phyloP scores from a whole-genome alignment of 148 eudicot species.

The Arctostaphylos glauca region DNA sequence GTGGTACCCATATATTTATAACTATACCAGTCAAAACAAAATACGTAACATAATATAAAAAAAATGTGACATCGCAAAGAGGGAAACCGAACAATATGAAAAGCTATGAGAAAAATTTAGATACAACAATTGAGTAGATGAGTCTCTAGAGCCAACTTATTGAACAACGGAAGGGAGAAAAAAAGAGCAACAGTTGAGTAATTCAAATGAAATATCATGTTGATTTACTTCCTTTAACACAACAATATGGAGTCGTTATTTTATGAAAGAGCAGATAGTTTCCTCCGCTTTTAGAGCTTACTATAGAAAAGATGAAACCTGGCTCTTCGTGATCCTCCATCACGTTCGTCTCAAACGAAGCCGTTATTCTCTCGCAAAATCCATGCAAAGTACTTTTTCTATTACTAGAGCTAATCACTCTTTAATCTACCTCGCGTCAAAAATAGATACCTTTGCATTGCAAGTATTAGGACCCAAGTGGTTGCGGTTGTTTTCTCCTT shows the following conservation, averaged over 20 bases:
- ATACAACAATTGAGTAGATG: background rate
- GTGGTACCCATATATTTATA: no score
- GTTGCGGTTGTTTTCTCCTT: conserved; percentile 42
- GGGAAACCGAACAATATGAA: background rate
- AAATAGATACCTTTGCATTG: conserved; percentile 27
- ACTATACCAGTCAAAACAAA: no score
- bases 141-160: conserved; percentile 1
- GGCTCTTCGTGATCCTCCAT: background rate
- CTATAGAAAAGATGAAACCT: background rate
- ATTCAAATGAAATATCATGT: background rate
- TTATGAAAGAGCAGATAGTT: background rate
- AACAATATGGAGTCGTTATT: background rate
- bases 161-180: background rate
- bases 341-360: conserved; percentile 4
- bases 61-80: background rate
- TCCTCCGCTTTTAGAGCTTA: background rate
- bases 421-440: conserved; percentile 32
- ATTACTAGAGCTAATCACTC: conserved; percentile 14
- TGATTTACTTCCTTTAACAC: background rate
- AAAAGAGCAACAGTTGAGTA: background rate
- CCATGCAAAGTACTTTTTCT: background rate
- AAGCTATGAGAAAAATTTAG: background rate
- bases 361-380: background rate
- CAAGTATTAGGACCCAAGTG: conserved; percentile 43
- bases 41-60: no score